Conservation (phyloP, 495 filamentous ascomycete genomes). For the Penicillium arizonense region DNA sequence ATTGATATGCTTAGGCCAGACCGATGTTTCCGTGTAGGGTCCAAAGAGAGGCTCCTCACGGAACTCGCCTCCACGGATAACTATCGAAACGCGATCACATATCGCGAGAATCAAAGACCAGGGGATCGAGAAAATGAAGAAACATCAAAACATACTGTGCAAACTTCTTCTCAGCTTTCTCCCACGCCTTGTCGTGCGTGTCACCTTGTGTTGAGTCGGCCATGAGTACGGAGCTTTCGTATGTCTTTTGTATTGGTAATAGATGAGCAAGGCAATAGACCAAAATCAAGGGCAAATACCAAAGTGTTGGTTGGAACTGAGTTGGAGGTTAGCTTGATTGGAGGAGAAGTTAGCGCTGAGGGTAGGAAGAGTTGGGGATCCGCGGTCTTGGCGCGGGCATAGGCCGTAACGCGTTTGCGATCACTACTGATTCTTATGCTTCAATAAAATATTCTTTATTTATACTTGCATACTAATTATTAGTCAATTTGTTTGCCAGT, state of each 20-base stretch:
- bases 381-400: slow-evolving; percentile 35
- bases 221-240: slow-evolving; percentile 8
- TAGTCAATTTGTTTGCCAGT: no score
- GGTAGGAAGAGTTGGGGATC: slow-evolving; percentile 21
- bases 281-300: background rate
- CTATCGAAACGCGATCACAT: background rate
- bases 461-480: no score
- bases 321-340: slow-evolving; percentile 17
- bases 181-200: slow-evolving; percentile 32
- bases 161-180: slow-evolving; percentile 40
- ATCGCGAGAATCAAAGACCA: background rate
- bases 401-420: background rate
- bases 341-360: slow-evolving; percentile 17
- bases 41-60: background rate
- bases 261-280: background rate
- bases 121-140: background rate
- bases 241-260: background rate
- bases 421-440: background rate
- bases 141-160: slow-evolving; percentile 30
- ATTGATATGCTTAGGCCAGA: no score
- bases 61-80: background rate
- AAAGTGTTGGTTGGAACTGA: background rate
- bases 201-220: slow-evolving; percentile 16
- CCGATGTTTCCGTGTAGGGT: background rate
- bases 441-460: background rate